Evolutionary conservation across 257 asterid genomes (phyloP).

Genomic region (Petunia axillaris): DNA sequence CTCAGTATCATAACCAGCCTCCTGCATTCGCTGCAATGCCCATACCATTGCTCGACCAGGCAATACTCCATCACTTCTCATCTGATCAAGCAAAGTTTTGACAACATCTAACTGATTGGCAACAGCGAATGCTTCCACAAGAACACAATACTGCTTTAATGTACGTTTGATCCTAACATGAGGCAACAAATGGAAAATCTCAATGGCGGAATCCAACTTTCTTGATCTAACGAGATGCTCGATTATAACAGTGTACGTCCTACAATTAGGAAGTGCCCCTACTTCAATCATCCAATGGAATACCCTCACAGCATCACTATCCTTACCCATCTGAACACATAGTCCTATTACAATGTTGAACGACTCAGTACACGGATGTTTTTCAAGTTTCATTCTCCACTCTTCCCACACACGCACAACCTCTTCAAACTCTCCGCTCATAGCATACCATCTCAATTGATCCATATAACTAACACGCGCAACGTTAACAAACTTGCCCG

Average conservation of each 20-base stretch:
- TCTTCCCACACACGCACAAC: constrained; percentile 69
- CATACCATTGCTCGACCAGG: constrained; percentile 78
- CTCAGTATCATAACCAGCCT: constrained; percentile 66
- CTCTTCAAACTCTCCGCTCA: constrained; percentile 67
- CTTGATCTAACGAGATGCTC: constrained; percentile 67
- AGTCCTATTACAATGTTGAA: constrained; percentile 80
- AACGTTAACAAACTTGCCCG: constrained; percentile 65
- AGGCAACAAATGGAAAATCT: constrained; percentile 67
- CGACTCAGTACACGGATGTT: constrained; percentile 78
- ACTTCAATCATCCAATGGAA: constrained; percentile 67
- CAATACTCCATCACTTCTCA: constrained; percentile 81
- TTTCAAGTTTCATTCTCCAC: constrained; percentile 65
- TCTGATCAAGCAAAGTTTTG: constrained; percentile 71
- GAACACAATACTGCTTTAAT: constrained; percentile 61
- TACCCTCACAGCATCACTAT: constrained; percentile 63
- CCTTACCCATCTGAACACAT: constrained; percentile 61
- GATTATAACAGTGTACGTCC: constrained; percentile 75
- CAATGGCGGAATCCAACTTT: constrained; percentile 63
- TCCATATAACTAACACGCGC: constrained; percentile 80
- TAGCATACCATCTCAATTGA: constrained; percentile 77
- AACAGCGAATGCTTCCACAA: constrained; percentile 64
- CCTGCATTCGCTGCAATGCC: constrained; percentile 65
- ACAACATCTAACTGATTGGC: constrained; percentile 51
- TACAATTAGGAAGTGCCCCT: constrained; percentile 88
- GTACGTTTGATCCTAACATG: constrained; percentile 78